Base-by-base conservation (phyloP, 75 land plant species). In the Larix kaempferi region DNA sequence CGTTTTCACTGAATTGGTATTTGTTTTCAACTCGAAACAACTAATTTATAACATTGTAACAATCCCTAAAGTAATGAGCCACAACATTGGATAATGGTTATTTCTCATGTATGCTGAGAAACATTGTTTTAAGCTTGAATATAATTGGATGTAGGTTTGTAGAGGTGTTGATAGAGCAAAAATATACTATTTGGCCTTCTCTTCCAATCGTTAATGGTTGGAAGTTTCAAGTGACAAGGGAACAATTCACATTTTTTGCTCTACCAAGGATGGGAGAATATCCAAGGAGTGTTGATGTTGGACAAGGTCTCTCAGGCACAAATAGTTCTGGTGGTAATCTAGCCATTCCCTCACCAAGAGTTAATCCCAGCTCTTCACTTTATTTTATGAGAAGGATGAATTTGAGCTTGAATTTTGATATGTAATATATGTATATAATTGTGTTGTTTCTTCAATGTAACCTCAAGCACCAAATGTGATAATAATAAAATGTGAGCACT, bases 321-420 rank as follows among this genome's bases (percentile, higher is more conserved):
- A 59, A 64, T 61, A 54, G 56, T n/a, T n/a, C n/a, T n/a, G n/a
- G n/a, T n/a, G n/a, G n/a, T n/a, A n/a, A n/a, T n/a, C n/a, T n/a
- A n/a, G 59, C 84, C 41, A 39, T 84, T 69, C 77, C 89, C 8
- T 84, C 59, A 35, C 57, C 88, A 66, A 89, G 89, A 73, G 80
- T 91, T 26, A 96, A 93, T 71, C 83, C 93, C 26, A 76, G 94
- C 60, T 94, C 96, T 71, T 88, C 99, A 35, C 78, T 94, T n/a
- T 89, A 94, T 61, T 96, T 96, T 78, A 90, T 96, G 96, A 90
- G 81, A 94, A 97, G 99, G 93, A 77, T 82, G 56, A 56, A 66
- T 49, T 67, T 33, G n/a, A 57, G n/a, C 35, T 57, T 56, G 41
- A 22, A 59, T 35, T 29, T 16, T 52, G 3, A 6, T 19, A 25